Conservation (phyloP, 78 protist species). For the Polysphondylium violaceum region DNA sequence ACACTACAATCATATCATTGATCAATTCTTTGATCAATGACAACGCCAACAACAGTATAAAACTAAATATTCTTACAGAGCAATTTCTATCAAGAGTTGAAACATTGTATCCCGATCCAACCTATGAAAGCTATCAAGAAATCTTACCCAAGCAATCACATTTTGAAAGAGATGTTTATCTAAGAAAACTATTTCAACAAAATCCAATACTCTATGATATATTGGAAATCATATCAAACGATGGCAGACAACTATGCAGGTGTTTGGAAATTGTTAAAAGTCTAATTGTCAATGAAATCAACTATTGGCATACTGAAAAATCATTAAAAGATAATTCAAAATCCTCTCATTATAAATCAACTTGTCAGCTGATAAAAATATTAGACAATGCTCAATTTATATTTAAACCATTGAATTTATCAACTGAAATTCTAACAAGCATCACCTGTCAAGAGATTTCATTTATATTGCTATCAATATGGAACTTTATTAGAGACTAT, state of each 20-base stretch:
- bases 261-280: conserved; percentile 50
- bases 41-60: neutral
- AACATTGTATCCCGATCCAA: conserved; percentile 19
- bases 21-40: conserved; percentile 7
- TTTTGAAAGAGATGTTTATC: conserved; percentile 55
- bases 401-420: conserved; percentile 3
- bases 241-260: conserved; percentile 38
- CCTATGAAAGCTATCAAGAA: conserved; percentile 60
- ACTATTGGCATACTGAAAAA: conserved; percentile 49
- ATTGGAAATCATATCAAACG: conserved; percentile 49
- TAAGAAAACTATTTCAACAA: conserved; percentile 63
- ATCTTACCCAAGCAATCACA: conserved; percentile 61
- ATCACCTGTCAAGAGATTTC: conserved; percentile 52
- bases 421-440: conserved; percentile 8
- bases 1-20: no score
- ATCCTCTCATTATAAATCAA: conserved; percentile 31
- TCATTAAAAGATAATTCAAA: neutral
- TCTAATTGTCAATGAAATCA: conserved; percentile 47
- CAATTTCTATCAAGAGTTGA: conserved; percentile 7
- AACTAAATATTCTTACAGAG: conserved; percentile 7
- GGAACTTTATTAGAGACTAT: conserved; percentile 61
- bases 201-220: conserved; percentile 50
- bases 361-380: conserved; percentile 18
- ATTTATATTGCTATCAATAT: conserved; percentile 22
- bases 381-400: conserved; percentile 24